These are phyloP conservation scores for Ulota crispa DNA, from an alignment of 225 moss, liverwort and hornwort species.

Conservation along the genomic window DNA sequence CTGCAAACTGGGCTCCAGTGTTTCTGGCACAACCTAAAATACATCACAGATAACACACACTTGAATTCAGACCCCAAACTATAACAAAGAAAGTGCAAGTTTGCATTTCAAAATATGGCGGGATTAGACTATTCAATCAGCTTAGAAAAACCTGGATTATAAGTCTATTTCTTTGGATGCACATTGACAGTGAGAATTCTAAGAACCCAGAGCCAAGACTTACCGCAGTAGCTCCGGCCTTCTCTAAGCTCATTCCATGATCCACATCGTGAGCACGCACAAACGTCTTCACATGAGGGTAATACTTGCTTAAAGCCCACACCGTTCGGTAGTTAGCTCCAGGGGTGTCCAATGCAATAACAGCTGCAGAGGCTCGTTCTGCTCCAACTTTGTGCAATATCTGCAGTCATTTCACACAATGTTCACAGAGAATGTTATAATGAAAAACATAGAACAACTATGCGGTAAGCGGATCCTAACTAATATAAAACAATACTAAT, in stretches of 20 bases:
- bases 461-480: background rate
- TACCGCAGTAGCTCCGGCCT: conserved; percentile 99
- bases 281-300: conserved; percentile 90
- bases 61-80: background rate
- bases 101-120: background rate
- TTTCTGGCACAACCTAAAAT: conserved; percentile 89
- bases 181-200: background rate
- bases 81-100: background rate
- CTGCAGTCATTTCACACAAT: conserved; percentile 37
- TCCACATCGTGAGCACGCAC: conserved; percentile 99
- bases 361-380: conserved; percentile 88
- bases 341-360: conserved; percentile 91
- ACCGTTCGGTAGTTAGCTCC: conserved; percentile 97
- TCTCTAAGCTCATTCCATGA: conserved; percentile 94
- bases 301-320: conserved; percentile 96
- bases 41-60: conserved; percentile 12
- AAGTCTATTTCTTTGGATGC: background rate
- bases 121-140: background rate
- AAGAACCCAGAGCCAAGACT: conserved; percentile 2
- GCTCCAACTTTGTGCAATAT: conserved; percentile 97
- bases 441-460: background rate
- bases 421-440: background rate
- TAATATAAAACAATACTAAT: background rate
- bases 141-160: background rate
- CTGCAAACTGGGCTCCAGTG: conserved; percentile 97